Conservation (phyloP, 108 stramenopile species). For the Cylindrotheca closterium region DNA sequence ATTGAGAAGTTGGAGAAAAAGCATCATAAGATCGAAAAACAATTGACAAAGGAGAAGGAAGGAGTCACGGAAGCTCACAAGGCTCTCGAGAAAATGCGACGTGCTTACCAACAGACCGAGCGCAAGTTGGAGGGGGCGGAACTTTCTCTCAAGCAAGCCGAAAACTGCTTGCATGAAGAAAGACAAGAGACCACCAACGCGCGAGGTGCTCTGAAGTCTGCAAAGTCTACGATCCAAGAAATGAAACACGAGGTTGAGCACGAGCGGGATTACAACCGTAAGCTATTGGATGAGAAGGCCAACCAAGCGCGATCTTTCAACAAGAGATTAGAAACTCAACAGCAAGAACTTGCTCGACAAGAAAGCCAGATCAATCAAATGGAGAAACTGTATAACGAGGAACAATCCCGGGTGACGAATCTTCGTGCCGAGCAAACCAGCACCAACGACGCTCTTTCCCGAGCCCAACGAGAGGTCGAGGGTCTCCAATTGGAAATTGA, state of each 20-base stretch:
- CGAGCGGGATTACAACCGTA: background rate
- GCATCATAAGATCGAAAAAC: background rate
- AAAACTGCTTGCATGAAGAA: background rate
- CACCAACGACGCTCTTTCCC: background rate
- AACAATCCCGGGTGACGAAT: background rate
- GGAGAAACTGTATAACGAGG: background rate
- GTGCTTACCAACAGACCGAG: background rate
- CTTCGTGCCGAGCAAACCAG: background rate
- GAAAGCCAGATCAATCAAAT: background rate
- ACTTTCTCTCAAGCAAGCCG: background rate
- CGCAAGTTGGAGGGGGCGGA: background rate
- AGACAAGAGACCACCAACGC: background rate
- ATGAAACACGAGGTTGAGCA: no score
- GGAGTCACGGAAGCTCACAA: background rate
- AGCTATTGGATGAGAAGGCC: background rate
- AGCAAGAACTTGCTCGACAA: background rate
- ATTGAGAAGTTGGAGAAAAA: background rate
- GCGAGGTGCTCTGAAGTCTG: background rate
- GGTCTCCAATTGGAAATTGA: background rate
- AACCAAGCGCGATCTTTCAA: background rate
- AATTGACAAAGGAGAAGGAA: background rate
- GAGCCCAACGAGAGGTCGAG: background rate
- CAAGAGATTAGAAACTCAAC: background rate
- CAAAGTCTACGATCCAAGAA: background rate
- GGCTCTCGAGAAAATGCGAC: background rate